phyloP scores from a whole-genome alignment of 2,329 filamentous ascomycete species.

The Exophiala lecanii-corni region DNA sequence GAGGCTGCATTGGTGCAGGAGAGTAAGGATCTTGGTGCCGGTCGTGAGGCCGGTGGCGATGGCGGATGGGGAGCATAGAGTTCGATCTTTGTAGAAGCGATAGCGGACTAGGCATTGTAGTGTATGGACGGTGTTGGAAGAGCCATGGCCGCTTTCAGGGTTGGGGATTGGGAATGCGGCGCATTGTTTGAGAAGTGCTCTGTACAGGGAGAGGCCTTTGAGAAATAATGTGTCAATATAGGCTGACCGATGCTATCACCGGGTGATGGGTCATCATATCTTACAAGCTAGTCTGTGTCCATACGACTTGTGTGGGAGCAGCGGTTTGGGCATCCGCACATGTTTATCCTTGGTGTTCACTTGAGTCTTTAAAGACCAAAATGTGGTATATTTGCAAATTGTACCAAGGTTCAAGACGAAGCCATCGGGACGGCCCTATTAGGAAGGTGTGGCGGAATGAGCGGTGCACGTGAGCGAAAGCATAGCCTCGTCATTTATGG shows the following conservation, averaged over 20 bases:
- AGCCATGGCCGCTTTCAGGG: not conserved
- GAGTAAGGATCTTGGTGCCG: slow-evolving; percentile 35
- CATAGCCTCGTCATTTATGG: no score
- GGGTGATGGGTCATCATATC: slow-evolving; percentile 11
- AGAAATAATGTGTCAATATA: no score
- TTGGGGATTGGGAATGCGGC: slow-evolving; percentile 28
- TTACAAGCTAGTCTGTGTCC: slow-evolving; percentile 44
- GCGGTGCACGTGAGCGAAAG: no score
- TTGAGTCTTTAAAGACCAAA: no score
- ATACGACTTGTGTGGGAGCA: slow-evolving; percentile 34
- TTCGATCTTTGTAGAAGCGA: slow-evolving; percentile 37
- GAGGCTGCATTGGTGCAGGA: slow-evolving; percentile 13
- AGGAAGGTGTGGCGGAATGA: no score
- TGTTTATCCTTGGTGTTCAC: no score
- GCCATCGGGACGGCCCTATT: no score
- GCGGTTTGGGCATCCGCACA: slow-evolving; percentile 35
- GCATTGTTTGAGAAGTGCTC: slow-evolving; percentile 42
- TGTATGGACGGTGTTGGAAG: slow-evolving; percentile 17
- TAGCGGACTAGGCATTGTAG: slow-evolving; percentile 32
- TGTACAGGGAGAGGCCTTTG: slow-evolving; percentile 43
- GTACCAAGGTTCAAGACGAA: no score
- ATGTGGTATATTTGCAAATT: no score
- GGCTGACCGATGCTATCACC: no score
- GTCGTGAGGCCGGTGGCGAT: slow-evolving; percentile 37
- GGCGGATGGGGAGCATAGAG: slow-evolving; percentile 37